Conservation (phyloP, 1,284 basidiomycete genomes). For the Trametes versicolor region DNA sequence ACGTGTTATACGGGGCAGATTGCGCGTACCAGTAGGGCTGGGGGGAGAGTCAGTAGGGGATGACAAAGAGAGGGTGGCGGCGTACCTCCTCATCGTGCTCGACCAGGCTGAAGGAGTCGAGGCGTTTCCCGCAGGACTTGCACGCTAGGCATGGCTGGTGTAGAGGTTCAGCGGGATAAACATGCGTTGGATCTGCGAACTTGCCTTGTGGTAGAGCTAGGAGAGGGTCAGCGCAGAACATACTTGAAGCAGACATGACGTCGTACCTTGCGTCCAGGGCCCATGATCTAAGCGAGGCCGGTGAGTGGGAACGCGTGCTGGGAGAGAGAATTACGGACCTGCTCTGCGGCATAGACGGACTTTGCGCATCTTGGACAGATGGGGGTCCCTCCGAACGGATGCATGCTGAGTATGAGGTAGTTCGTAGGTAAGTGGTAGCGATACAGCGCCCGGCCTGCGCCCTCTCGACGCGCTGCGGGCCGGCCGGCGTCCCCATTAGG, state of each 20-base stretch:
- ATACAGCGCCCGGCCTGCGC: slow-evolving; percentile 10
- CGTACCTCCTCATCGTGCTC: slow-evolving; percentile 81
- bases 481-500: slow-evolving; percentile 10
- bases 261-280: slow-evolving; percentile 80
- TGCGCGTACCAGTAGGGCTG: slow-evolving; percentile 70
- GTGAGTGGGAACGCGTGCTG: slow-evolving; percentile 6
- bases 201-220: slow-evolving; percentile 83
- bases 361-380: slow-evolving; percentile 73
- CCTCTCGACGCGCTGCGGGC: slow-evolving; percentile 13
- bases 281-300: slow-evolving; percentile 65
- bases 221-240: slow-evolving; percentile 10
- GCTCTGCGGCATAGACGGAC: slow-evolving; percentile 83
- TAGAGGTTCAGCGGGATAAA: slow-evolving; percentile 14
- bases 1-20: neutral
- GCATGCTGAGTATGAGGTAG: slow-evolving; percentile 51
- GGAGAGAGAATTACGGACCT: slow-evolving; percentile 56
- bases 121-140: slow-evolving; percentile 72
- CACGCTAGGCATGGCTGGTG: slow-evolving; percentile 76
- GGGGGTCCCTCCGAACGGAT: slow-evolving; percentile 72
- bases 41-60: slow-evolving; percentile 4
- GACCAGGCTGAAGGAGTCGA: slow-evolving; percentile 76
- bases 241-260: slow-evolving; percentile 12
- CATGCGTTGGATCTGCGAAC: neutral
- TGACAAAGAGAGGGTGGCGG: slow-evolving; percentile 20
- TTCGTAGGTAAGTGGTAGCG: slow-evolving; percentile 11